A percentile compares a stretch with the other conserved stretches of the same genome.
These are phyloP conservation scores for Penicillium cosmopolitanum DNA, from an alignment of 495 filamentous ascomycete genomes.

Conservation along the genomic window DNA sequence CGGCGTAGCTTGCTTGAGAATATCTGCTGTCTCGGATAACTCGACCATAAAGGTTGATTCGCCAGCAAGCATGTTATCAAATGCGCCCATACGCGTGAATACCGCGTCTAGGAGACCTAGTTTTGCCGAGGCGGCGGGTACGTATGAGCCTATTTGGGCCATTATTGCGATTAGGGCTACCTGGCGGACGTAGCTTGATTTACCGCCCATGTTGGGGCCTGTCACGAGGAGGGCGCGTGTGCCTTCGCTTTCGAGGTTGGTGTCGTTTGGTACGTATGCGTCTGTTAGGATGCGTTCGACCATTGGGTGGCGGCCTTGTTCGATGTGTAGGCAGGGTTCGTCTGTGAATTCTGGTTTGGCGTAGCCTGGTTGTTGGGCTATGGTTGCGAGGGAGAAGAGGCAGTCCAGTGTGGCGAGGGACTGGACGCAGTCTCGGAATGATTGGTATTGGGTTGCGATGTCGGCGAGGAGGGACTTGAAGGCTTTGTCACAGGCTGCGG, in stretches of 20 bases:
- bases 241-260: constrained; percentile 61
- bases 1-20: constrained; percentile 83
- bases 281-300: constrained; percentile 88
- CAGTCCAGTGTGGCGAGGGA: constrained; percentile 89
- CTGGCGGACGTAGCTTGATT: constrained; percentile 91
- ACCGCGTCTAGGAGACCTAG: constrained; percentile 90
- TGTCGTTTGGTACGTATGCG: constrained; percentile 91
- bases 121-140: constrained; percentile 73
- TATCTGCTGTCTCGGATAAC: constrained; percentile 86
- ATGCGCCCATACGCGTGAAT: constrained; percentile 95
- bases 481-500: constrained; percentile 89
- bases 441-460: constrained; percentile 82
- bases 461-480: constrained; percentile 69
- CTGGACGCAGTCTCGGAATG: constrained; percentile 83
- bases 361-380: constrained; percentile 87
- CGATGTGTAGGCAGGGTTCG: constrained; percentile 69
- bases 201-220: constrained; percentile 98
- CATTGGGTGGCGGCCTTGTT: constrained; percentile 89
- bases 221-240: constrained; percentile 86
- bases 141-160: constrained; percentile 92
- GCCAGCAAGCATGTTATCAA: constrained; percentile 93
- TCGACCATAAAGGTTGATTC: constrained; percentile 99
- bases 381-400: constrained; percentile 80
- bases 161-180: constrained; percentile 91
- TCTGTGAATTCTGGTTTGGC: constrained; percentile 80